Conservation (phyloP, 495 filamentous ascomycete species). For the Annulohypoxylon bovei region DNA sequence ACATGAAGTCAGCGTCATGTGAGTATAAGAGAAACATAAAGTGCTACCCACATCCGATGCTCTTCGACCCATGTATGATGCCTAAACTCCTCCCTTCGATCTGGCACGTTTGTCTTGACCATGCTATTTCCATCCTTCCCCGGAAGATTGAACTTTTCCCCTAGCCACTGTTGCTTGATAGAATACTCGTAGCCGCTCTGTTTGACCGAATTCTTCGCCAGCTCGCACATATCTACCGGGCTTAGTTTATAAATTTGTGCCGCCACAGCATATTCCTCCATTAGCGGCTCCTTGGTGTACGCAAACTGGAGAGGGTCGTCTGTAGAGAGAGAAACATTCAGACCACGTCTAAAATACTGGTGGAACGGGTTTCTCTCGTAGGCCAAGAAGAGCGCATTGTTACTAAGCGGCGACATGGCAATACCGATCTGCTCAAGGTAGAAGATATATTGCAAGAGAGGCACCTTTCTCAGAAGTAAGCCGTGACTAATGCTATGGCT, state of each 20-base stretch:
- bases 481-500: slow-evolving; percentile 98
- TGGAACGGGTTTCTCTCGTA: slow-evolving; percentile 97
- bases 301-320: slow-evolving; percentile 98
- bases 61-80: slow-evolving; percentile 86
- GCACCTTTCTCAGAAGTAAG: slow-evolving; percentile 90
- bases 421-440: slow-evolving; percentile 98
- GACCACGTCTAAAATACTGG: slow-evolving; percentile 90
- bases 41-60: slow-evolving; percentile 73
- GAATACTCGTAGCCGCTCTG: slow-evolving; percentile 93
- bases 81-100: slow-evolving; percentile 88
- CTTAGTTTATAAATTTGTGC: slow-evolving; percentile 98
- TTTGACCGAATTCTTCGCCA: slow-evolving; percentile 92
- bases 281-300: slow-evolving; percentile 97
- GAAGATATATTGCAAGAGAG: slow-evolving; percentile 94
- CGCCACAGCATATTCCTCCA: slow-evolving; percentile 97
- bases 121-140: slow-evolving; percentile 87
- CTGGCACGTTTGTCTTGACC: slow-evolving; percentile 94
- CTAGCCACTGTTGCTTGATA: slow-evolving; percentile 91
- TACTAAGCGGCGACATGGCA: slow-evolving; percentile 97
- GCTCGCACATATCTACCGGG: slow-evolving; percentile 97
- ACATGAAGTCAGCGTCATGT: slow-evolving; percentile 14
- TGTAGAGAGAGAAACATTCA: slow-evolving; percentile 96
- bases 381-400: slow-evolving; percentile 95
- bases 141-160: slow-evolving; percentile 73
- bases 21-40: not conserved